Conservation (phyloP, 169 alveolate species). For the Condylostoma magnum region DNA sequence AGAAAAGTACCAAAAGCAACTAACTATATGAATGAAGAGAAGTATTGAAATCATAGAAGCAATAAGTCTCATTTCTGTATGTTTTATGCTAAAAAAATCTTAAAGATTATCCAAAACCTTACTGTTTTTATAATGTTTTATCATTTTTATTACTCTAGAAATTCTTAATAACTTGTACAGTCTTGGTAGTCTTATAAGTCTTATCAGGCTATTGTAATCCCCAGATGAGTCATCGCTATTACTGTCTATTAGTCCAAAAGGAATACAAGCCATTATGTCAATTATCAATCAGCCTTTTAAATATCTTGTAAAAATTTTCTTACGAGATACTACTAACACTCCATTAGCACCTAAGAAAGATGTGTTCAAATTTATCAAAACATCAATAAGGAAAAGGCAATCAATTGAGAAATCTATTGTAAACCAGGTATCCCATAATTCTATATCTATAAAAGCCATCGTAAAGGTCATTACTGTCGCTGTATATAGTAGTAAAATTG, state of each 20-base stretch:
- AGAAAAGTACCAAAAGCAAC: slow-evolving; percentile 3
- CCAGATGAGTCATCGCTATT: not conserved
- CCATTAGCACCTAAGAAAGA: slow-evolving; percentile 14
- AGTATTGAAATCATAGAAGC: not conserved
- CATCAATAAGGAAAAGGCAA: not conserved
- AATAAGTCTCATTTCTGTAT: not conserved
- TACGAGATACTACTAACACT: not conserved
- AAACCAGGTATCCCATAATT: slow-evolving; percentile 10
- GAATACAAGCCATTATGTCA: slow-evolving; percentile 5
- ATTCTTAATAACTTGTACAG: not conserved
- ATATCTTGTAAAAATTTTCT: not conserved
- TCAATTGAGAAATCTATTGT: not conserved
- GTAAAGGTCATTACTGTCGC: slow-evolving; percentile 17
- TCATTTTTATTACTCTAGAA: not conserved
- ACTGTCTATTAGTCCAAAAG: slow-evolving; percentile 13
- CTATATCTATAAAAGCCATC: not conserved
- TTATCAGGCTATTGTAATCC: not conserved
- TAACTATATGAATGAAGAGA: not conserved
- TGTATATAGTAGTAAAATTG: slow-evolving; percentile 10
- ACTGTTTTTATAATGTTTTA: not conserved
- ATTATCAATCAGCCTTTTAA: slow-evolving; percentile 17
- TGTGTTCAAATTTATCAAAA: not conserved
- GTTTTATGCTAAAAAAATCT: not conserved
- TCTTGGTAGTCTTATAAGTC: not conserved
- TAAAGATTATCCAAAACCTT: not conserved